phyloP scores from a whole-genome alignment of 2,329 filamentous ascomycete species.

The Fusarium caatingaense region DNA sequence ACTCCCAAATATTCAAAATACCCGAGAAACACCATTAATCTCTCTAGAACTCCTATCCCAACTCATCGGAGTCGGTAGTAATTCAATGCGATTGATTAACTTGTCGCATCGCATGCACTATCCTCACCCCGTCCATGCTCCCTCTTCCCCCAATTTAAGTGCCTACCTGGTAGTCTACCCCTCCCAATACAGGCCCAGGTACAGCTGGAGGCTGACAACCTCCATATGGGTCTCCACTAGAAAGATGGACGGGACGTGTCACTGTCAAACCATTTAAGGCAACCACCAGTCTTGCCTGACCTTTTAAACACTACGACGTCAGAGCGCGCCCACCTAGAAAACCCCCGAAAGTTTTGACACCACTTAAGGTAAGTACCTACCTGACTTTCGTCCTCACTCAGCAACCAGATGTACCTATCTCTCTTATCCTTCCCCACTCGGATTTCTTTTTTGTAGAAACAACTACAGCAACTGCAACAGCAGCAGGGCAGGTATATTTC shows the following conservation, averaged over 20 bases:
- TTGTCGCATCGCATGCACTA: constrained; percentile 33
- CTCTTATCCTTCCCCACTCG: neutral
- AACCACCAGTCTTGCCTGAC: constrained; percentile 3
- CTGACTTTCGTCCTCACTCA: constrained; percentile 23
- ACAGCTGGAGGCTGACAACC: constrained; percentile 17
- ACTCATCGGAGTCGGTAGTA: neutral
- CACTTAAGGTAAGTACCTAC: neutral
- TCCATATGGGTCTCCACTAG: constrained; percentile 24
- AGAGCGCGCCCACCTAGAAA: neutral
- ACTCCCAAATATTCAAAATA: neutral
- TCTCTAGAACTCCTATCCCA: neutral
- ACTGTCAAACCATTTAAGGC: constrained; percentile 23
- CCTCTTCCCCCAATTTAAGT: neutral
- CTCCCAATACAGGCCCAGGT: constrained; percentile 20
- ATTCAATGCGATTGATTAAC: neutral
- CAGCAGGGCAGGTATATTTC: neutral
- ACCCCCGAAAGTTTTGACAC: constrained; percentile 8
- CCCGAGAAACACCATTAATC: too few relatives aligned
- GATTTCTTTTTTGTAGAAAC: neutral
- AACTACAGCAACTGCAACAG: neutral
- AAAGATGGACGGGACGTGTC: constrained; percentile 21
- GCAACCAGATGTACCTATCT: neutral
- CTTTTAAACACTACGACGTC: constrained; percentile 2
- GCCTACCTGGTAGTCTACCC: constrained; percentile 28
- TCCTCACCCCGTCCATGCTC: constrained; percentile 31